Evolutionary conservation across 73 alveolate species (phyloP).

Genomic region (Effrenium voratum): DNA sequence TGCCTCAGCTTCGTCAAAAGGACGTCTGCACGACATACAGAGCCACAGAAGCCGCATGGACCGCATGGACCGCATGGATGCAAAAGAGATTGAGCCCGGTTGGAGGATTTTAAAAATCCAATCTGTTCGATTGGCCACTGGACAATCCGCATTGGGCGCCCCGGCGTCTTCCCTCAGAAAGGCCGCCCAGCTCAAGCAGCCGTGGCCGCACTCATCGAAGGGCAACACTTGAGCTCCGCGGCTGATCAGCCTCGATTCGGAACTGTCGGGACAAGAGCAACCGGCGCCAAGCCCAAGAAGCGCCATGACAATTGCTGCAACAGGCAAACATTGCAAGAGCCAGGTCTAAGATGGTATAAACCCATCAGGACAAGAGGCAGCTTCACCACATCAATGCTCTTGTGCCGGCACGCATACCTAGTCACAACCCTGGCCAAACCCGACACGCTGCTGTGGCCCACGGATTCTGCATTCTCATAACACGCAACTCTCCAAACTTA

Average conservation of each 20-base stretch:
- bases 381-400: slow-evolving; percentile 51
- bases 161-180: slow-evolving; percentile 55
- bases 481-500: too few species aligned
- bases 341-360: too few species aligned
- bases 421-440: neutral
- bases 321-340: too few species aligned
- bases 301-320: too few species aligned
- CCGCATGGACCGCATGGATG: too few species aligned
- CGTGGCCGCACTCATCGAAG: slow-evolving; percentile 70
- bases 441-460: neutral
- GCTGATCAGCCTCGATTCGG: slow-evolving; percentile 8
- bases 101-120: too few species aligned
- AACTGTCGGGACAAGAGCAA: neutral
- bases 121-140: too few species aligned
- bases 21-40: too few species aligned
- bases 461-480: neutral
- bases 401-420: slow-evolving; percentile 80
- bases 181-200: slow-evolving; percentile 68
- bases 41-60: too few species aligned
- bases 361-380: slow-evolving; percentile 10
- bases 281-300: neutral
- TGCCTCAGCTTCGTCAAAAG: too few species aligned
- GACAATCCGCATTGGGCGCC: too few species aligned
- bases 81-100: too few species aligned
- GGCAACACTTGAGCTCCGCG: slow-evolving; percentile 57